A percentile compares a stretch with the other conserved stretches of the same genome.
Conservation (phyloP, 257 asterid genomes). For the Marsdenia floribunda region DNA sequence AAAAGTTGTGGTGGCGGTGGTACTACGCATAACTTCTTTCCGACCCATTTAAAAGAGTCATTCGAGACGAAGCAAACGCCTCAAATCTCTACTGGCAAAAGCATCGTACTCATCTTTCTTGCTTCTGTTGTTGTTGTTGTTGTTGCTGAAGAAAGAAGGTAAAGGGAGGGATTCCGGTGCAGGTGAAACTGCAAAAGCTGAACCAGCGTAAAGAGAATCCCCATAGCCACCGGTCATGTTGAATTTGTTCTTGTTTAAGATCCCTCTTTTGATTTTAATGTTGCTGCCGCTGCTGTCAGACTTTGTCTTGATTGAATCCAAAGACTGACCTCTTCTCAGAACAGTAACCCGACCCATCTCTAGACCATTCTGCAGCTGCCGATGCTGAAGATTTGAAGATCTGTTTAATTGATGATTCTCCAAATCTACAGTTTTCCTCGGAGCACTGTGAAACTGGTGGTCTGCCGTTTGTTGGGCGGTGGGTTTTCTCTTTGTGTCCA, state of each 20-base stretch:
- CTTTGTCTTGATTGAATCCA: slow-evolving; percentile 39
- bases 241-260: not conserved
- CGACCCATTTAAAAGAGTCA: not conserved
- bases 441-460: not conserved
- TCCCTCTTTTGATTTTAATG: not conserved
- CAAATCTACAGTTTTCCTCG: slow-evolving; percentile 17
- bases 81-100: slow-evolving; percentile 45
- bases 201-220: slow-evolving; percentile 58
- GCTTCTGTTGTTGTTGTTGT: slow-evolving; percentile 11
- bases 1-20: not conserved
- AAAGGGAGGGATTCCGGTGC: slow-evolving; percentile 66
- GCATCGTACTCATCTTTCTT: slow-evolving; percentile 32
- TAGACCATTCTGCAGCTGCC: not conserved
- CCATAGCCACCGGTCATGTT: not conserved
- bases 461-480: not conserved
- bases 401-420: not conserved
- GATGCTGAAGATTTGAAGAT: not conserved
- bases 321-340: slow-evolving; percentile 40
- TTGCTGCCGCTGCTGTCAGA: slow-evolving; percentile 10
- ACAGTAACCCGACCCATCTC: slow-evolving; percentile 16
- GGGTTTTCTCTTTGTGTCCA: slow-evolving; percentile 21
- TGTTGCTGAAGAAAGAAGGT: slow-evolving; percentile 51
- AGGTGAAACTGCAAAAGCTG: slow-evolving; percentile 56
- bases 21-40: no score
- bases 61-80: slow-evolving; percentile 41